Percentiles rank a stretch among this genome's conserved stretches.
phyloP scores from a whole-genome alignment of 2,329 filamentous ascomycete genomes.

The Dryadomyces quercus-mongolicae region DNA sequence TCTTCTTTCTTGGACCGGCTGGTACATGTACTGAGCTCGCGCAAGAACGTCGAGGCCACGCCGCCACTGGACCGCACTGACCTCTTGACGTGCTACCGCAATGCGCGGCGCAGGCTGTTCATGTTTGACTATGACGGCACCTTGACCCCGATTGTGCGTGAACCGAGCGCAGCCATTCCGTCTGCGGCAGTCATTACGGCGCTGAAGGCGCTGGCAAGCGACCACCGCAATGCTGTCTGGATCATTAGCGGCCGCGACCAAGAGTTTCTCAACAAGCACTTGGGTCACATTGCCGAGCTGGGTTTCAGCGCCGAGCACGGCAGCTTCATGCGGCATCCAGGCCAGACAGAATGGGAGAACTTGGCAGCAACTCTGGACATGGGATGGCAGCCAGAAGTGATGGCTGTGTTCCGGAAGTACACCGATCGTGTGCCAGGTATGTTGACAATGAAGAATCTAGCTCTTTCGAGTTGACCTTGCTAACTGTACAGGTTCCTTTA shows the following conservation, averaged over 20 bases:
- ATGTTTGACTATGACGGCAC: constrained; percentile 99
- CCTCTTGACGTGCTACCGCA: constrained; percentile 62
- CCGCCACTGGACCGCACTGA: constrained; percentile 67
- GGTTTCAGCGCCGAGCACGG: constrained; percentile 97
- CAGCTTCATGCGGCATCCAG: constrained; percentile 81
- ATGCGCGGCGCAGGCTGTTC: constrained; percentile 70
- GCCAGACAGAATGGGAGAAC: constrained; percentile 72
- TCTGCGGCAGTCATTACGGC: constrained; percentile 72
- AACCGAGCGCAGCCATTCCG: constrained; percentile 80
- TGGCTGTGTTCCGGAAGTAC: constrained; percentile 76
- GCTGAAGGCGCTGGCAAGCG: constrained; percentile 65
- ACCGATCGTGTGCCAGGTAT: constrained; percentile 74
- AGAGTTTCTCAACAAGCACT: constrained; percentile 77
- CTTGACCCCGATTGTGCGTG: constrained; percentile 85
- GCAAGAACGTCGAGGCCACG: constrained; percentile 63
- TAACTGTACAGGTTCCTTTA: constrained; percentile 57
- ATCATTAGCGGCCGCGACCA: constrained; percentile 95
- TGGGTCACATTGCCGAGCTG: constrained; percentile 79
- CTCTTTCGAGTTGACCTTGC: not conserved
- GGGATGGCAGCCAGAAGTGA: constrained; percentile 80
- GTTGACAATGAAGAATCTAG: too few species aligned
- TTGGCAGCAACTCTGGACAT: constrained; percentile 78
- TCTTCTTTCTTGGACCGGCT: constrained; percentile 67
- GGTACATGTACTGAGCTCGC: constrained; percentile 66
- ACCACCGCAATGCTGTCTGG: constrained; percentile 85